These are phyloP conservation scores for Clavaria fumosa DNA, from an alignment of 768 basidiomycete genomes.

Conservation along the genomic window DNA sequence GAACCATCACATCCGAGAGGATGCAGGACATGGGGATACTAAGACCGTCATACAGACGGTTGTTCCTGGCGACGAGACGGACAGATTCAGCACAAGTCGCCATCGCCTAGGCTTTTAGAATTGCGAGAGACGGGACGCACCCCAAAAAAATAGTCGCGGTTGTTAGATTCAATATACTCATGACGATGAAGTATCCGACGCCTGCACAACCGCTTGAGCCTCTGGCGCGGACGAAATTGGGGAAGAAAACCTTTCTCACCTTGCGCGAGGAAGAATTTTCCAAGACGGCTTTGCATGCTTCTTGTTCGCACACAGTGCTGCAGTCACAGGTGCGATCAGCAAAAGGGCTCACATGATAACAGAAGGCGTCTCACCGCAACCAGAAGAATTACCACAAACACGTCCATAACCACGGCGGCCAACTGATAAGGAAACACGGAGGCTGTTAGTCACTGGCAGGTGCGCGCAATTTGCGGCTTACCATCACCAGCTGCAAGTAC, in stretches of 20 bases:
- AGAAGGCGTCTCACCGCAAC: slow-evolving; percentile 7
- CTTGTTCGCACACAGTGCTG: slow-evolving; percentile 16
- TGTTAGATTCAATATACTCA: slow-evolving; percentile 12
- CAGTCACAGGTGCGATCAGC: not conserved
- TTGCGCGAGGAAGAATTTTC: slow-evolving; percentile 13
- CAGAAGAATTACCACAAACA: slow-evolving; percentile 11
- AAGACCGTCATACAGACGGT: slow-evolving; percentile 10
- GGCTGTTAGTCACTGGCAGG: too few relatives aligned
- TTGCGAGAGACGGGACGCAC: slow-evolving; percentile 6
- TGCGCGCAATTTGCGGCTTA: too few relatives aligned
- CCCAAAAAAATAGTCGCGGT: slow-evolving; percentile 10
- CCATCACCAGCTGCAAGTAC: too few relatives aligned
- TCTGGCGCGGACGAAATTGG: too few relatives aligned
- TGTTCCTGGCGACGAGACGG: slow-evolving; percentile 5
- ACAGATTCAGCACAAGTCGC: too few relatives aligned
- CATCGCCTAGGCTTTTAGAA: not conserved
- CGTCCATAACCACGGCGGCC: slow-evolving; percentile 12
- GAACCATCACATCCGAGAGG: slow-evolving; percentile 13
- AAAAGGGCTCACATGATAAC: not conserved
- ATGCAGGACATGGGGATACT: slow-evolving; percentile 12
- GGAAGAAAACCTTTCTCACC: slow-evolving; percentile 7
- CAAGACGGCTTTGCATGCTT: slow-evolving; percentile 13
- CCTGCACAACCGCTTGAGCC: slow-evolving; percentile 8
- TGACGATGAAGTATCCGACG: slow-evolving; percentile 11
- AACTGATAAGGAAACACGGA: too few relatives aligned